These are phyloP conservation scores for Cytospora leucostoma DNA, from an alignment of 2,329 filamentous ascomycete genomes.

Conservation along the genomic window DNA sequence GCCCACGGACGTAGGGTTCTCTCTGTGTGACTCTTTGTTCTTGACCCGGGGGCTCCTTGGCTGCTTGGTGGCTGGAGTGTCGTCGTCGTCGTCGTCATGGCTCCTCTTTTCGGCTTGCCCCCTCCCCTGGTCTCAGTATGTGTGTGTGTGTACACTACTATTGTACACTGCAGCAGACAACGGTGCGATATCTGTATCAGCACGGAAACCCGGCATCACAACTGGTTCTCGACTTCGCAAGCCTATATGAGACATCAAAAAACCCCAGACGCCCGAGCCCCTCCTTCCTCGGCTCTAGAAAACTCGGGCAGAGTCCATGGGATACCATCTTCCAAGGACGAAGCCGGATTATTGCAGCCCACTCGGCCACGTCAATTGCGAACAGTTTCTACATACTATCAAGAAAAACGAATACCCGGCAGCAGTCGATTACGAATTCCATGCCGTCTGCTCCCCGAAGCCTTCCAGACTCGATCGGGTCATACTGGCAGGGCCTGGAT, in stretches of 20 bases:
- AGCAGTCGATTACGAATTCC: slow-evolving; percentile 22
- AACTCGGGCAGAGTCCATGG: neutral
- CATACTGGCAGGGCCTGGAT: slow-evolving; percentile 15
- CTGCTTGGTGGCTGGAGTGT: neutral
- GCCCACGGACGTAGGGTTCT: neutral
- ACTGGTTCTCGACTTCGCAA: too few species aligned
- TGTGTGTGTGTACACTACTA: neutral
- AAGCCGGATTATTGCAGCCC: neutral
- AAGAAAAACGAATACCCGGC: slow-evolving; percentile 9
- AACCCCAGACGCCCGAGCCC: neutral
- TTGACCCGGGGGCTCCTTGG: too few species aligned
- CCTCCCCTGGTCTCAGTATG: neutral
- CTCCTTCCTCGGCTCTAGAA: neutral
- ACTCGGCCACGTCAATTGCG: slow-evolving; percentile 10
- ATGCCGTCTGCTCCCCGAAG: slow-evolving; percentile 9
- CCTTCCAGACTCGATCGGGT: slow-evolving; percentile 11
- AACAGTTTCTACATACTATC: neutral
- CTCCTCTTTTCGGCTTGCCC: slow-evolving; percentile 18
- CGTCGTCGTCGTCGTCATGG: slow-evolving; percentile 17
- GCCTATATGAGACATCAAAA: too few species aligned
- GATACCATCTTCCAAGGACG: neutral
- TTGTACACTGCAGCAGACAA: neutral
- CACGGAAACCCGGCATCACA: too few species aligned
- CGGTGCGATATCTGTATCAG: too few species aligned
- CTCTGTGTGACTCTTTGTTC: neutral